phyloP scores from a whole-genome alignment of 192 early-diverging fungal genomes.

The Rhizophagus clarus region DNA sequence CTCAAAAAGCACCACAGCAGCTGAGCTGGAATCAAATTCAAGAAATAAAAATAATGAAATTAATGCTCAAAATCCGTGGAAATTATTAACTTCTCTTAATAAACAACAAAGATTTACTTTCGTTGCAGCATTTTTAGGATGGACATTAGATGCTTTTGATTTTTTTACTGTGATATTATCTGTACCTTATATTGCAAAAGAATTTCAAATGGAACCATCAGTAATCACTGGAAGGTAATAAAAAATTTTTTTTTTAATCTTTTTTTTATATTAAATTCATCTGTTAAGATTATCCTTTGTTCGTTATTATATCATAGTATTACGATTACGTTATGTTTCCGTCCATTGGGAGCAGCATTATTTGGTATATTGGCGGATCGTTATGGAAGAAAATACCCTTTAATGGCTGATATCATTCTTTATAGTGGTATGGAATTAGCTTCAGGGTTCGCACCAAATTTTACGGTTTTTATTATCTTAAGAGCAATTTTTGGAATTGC shows the following conservation, averaged over 20 bases:
- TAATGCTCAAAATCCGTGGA: constrained; percentile 5
- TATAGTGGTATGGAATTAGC: constrained; percentile 64
- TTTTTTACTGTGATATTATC: constrained; percentile 66
- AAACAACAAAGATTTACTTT: neutral
- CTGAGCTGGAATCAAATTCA: neutral
- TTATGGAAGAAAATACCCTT: constrained; percentile 67
- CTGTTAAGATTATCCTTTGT: too few relatives aligned
- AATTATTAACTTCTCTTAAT: neutral
- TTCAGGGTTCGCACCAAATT: constrained; percentile 67
- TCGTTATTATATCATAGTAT: constrained; percentile 42
- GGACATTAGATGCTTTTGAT: constrained; percentile 76
- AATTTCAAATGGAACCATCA: constrained; percentile 57
- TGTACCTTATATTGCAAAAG: constrained; percentile 55
- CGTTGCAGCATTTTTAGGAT: constrained; percentile 60
- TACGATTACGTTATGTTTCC: constrained; percentile 68
- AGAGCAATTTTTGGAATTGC: constrained; percentile 68
- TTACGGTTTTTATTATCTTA: constrained; percentile 59
- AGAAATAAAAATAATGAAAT: neutral
- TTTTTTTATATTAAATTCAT: neutral
- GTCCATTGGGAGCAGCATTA: constrained; percentile 70
- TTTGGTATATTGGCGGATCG: constrained; percentile 72
- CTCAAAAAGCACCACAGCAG: neutral
- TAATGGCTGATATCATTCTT: constrained; percentile 67
- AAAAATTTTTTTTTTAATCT: neutral
- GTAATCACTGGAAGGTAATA: constrained; percentile 48